Percentiles rank a stretch among this genome's conserved stretches.
phyloP scores from a whole-genome alignment of 768 basidiomycete species.

The Lactifluus echinatus region DNA sequence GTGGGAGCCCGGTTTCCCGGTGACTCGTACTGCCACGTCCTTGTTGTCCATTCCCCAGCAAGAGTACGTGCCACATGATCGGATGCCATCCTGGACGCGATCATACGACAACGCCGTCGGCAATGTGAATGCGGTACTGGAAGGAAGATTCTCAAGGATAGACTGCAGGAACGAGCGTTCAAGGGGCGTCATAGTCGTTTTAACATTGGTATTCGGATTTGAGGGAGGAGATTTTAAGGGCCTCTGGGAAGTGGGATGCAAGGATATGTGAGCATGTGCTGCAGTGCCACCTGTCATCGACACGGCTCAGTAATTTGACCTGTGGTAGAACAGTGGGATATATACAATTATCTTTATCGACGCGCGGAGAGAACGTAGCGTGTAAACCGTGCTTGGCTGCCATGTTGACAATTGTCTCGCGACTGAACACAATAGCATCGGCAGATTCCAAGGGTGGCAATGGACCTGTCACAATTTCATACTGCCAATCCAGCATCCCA shows the following conservation, averaged over 20 bases:
- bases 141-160: slow-evolving; percentile 48
- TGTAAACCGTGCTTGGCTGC: slow-evolving; percentile 53
- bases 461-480: slow-evolving; percentile 63
- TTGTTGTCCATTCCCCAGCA: slow-evolving; percentile 64
- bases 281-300: slow-evolving; percentile 38
- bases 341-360: slow-evolving; percentile 35
- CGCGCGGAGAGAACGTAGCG: slow-evolving; percentile 58
- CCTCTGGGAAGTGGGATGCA: slow-evolving; percentile 33
- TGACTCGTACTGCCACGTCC: slow-evolving; percentile 53
- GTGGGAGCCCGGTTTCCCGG: slow-evolving; percentile 37
- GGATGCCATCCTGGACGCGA: slow-evolving; percentile 55
- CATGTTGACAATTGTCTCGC: slow-evolving; percentile 58
- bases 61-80: slow-evolving; percentile 65
- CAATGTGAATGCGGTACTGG: slow-evolving; percentile 48
- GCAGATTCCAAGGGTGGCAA: slow-evolving; percentile 55
- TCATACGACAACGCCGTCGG: slow-evolving; percentile 55
- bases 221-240: slow-evolving; percentile 5
- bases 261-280: slow-evolving; percentile 58
- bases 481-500: slow-evolving; percentile 29
- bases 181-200: slow-evolving; percentile 30
- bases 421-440: slow-evolving; percentile 57
- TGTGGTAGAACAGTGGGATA: neutral
- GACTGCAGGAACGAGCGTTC: slow-evolving; percentile 57
- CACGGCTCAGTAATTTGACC: neutral
- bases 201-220: slow-evolving; percentile 15